Base-by-base conservation (phyloP, 148 eudicot genomes). In the Pharnaceum exiguum region DNA sequence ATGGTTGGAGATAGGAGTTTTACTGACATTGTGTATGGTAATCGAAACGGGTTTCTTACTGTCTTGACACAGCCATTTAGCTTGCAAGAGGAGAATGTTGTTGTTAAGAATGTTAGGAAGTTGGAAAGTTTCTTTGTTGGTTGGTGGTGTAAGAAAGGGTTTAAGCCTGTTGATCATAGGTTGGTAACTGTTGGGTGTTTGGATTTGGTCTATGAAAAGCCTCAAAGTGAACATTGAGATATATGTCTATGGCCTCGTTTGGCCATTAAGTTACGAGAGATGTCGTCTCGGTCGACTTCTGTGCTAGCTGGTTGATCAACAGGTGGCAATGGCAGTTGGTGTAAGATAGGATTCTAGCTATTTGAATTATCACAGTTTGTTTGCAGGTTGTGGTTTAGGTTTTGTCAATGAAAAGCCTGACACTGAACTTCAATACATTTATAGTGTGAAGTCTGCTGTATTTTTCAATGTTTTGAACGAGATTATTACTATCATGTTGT, bases 1-100 rank as follows among this genome's bases (percentile, higher is more conserved):
- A 80, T 89, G 90, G 94, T 89, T 40, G 96, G 96, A 27, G 96
- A 89, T 77, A 78, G 96, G 11, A 70, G 76, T 35, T 83, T 89
- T 63, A 89, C 96, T 2, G 96, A 89, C 45, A 62, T 85, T 59
- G 90, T 85, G 24, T 89, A 60, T 64, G 96, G 96, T 51, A 89
- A 89, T 57, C 75, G 87, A 59, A 89, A 85, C 67, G 94, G 90
- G 32, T 89, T 80, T 66, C 60, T 89, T 10, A 89, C 94, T 11
- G 65, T 89, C 46, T 78, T 81, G 60, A 78, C 83, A 19, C 68
- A 66, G 37, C 94, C 94, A 30, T 63, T 89, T 43, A 80, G 87
- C 63, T 68, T 74, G 48, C 57, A 49, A 0, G 85, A 74, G 60
- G 96, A 89, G 53, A 81, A 87, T 49, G 77, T 80, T 63, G 77